phyloP scores from a whole-genome alignment of 2,329 filamentous ascomycete species.

The Capronia epimyces region DNA sequence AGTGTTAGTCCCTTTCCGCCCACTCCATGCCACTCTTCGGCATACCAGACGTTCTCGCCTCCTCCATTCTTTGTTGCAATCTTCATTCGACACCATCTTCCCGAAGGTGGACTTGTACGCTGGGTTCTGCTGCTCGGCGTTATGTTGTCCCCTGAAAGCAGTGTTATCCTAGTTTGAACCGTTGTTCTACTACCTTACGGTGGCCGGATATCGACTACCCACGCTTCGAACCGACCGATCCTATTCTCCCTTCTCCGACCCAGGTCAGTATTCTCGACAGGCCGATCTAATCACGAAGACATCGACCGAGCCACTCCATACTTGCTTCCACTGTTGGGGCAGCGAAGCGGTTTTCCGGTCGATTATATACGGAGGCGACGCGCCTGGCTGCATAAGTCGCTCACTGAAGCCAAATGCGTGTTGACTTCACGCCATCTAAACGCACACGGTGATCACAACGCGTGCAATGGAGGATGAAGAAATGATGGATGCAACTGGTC shows the following conservation, averaged over 20 bases:
- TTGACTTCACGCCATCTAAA: neutral
- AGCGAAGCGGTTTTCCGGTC: too few species aligned
- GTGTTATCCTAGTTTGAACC: neutral
- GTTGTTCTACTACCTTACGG: neutral
- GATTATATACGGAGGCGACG: slow-evolving; percentile 2
- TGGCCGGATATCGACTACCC: neutral
- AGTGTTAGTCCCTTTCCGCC: neutral
- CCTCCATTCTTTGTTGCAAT: neutral
- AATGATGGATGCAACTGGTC: slow-evolving; percentile 16
- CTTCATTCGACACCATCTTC: neutral
- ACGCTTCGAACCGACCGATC: neutral
- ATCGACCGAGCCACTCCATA: neutral
- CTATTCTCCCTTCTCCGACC: neutral
- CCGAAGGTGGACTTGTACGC: neutral
- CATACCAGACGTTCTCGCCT: slow-evolving; percentile 1
- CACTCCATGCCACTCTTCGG: slow-evolving; percentile 4
- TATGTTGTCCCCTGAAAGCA: neutral
- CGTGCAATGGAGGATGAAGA: slow-evolving; percentile 18
- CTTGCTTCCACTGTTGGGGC: too few species aligned
- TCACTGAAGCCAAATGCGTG: slow-evolving; percentile 8
- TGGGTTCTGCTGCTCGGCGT: neutral
- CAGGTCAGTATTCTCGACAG: neutral
- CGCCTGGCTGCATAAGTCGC: neutral
- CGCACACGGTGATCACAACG: slow-evolving; percentile 3
- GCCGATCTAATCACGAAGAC: neutral